Conservation (phyloP, 306 rosid species). For the Comarum palustre region DNA sequence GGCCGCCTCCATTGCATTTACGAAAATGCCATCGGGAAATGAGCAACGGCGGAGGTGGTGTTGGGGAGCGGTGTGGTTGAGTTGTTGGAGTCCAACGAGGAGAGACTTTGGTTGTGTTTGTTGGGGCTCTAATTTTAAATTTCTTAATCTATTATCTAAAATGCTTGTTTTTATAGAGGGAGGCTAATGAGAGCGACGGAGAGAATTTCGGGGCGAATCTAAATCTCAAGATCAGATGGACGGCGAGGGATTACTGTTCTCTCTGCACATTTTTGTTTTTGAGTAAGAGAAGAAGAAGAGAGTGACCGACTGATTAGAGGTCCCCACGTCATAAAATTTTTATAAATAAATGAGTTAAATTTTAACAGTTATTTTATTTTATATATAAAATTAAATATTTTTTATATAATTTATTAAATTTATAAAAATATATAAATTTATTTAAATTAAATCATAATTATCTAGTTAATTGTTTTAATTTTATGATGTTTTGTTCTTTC, state of each 20-base stretch:
- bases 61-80: not conserved
- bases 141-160: not conserved
- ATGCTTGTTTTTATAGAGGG: not conserved
- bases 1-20: slow-evolving; percentile 61
- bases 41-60: not conserved
- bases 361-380: no score
- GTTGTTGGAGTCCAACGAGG: slow-evolving; percentile 4
- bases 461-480: no score
- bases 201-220: slow-evolving; percentile 21
- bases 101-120: not conserved
- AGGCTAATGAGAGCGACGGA: slow-evolving; percentile 14
- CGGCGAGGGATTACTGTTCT: not conserved
- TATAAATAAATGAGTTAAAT: no score
- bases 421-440: no score
- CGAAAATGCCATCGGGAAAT: slow-evolving; percentile 32
- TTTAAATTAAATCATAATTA: no score
- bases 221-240: not conserved
- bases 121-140: not conserved
- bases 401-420: no score
- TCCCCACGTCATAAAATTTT: no score
- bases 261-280: no score
- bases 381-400: no score
- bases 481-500: no score
- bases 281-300: no score
- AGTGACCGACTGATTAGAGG: no score